Evolutionary conservation across 441 rosid genomes (phyloP), one percentile per base, ranked within the genome.

Genomic region (Melastoma candidum): DNA sequence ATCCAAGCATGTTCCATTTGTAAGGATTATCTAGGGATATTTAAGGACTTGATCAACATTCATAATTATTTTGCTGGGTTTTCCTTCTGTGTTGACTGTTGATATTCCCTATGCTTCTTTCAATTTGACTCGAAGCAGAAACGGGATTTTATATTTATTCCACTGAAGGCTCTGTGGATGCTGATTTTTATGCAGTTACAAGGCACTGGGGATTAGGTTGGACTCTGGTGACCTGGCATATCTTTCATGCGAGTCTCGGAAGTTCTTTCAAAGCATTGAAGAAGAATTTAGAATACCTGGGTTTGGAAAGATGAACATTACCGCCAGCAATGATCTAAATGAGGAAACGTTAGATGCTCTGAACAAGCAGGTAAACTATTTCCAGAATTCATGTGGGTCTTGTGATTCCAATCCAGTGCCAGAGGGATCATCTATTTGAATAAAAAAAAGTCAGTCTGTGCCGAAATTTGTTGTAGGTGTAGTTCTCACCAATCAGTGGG

Each of bases 151-250:
- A 29, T 29, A 41, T 11, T 51, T 13, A 32, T 51, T 12, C 26
- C 9, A 12, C 14, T 32, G 45, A 0, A 0, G 44, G 41, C 22
- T 39, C n/a, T 14, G 22, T 24, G 1, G 2, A 11, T 1, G 46
- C 29, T 49, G 22, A 59, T 49, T 26, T 14, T 14, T 72, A 4
- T 66, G 61, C 83, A 90, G 97, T 65, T 90, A 87, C 51, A 83
- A 73, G 70, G 96, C 96, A 47, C 64, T 55, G 47, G 97, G 97
- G 53, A 87, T 90, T 61, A 83, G 97, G 69, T 60, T 90, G 71
- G 96, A 90, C 69, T 92, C 98, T 39, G 98, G 98, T 57, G 98
- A 92, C 68, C 72, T 92, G 26, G 95, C 96, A 46, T 90, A 87
- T 65, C 67, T 81, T 64, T 90, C 97, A 44, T 78, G 71, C 36